Percentiles rank a stretch among this genome's conserved stretches.
phyloP scores from a whole-genome alignment of 805 yeast genomes.

The Kodamaea neixiangensis region DNA sequence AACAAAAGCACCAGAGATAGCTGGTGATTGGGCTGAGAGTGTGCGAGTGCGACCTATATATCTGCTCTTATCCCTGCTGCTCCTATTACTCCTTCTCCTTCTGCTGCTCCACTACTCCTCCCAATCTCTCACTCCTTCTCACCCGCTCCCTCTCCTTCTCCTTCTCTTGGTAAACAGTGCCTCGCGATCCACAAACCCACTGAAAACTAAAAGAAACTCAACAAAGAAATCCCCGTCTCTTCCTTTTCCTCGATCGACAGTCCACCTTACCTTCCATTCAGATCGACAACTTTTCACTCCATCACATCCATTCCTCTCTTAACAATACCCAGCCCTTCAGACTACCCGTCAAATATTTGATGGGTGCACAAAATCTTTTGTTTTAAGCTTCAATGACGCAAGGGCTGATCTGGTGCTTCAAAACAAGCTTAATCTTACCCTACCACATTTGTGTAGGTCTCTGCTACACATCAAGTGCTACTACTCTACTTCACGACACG shows the following conservation, averaged over 20 bases:
- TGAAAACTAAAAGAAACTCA: not conserved
- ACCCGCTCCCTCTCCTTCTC: not conserved
- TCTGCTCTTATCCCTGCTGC: too few species aligned
- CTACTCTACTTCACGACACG: too few species aligned
- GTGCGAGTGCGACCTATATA: too few species aligned
- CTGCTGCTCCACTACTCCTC: too few species aligned
- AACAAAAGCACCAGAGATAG: too few species aligned
- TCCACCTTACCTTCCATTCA: not conserved
- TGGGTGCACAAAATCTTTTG: not conserved
- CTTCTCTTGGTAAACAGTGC: not conserved
- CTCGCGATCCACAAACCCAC: not conserved
- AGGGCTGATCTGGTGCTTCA: not conserved
- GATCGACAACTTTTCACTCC: not conserved
- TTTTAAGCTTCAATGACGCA: not conserved
- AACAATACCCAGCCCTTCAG: not conserved
- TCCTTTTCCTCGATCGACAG: not conserved
- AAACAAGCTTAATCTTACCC: not conserved
- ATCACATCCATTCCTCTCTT: too few species aligned
- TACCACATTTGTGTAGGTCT: not conserved
- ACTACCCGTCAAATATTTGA: not conserved
- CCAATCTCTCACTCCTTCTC: too few species aligned
- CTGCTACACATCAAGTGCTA: not conserved
- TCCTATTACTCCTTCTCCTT: too few species aligned
- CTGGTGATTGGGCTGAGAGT: too few species aligned
- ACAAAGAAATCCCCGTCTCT: not conserved